A percentile compares a stretch with the other conserved stretches of the same genome.
phyloP scores from a whole-genome alignment of 441 rosid genomes.

The Adansonia madagascariensis region DNA sequence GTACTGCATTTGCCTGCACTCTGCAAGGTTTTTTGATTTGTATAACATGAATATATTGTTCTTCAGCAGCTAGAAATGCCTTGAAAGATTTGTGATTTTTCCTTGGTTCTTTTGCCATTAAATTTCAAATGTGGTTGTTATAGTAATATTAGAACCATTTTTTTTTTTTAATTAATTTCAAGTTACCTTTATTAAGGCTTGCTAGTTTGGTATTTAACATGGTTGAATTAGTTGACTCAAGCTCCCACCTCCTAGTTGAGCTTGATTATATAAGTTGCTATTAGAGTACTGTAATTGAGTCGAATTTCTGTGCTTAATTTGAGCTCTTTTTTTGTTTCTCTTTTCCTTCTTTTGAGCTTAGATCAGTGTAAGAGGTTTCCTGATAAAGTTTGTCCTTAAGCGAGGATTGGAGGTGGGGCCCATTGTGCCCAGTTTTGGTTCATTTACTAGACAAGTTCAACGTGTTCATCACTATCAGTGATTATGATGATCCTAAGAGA shows the following conservation, averaged over 20 bases:
- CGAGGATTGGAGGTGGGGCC: not conserved
- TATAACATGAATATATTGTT: not conserved
- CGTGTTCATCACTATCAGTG: not conserved
- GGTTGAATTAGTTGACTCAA: not conserved
- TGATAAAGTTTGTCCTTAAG: not conserved
- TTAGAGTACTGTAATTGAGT: not conserved
- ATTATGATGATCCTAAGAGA: not conserved
- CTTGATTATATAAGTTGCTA: not conserved
- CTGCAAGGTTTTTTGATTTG: not conserved
- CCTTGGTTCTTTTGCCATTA: not conserved
- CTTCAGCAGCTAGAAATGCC: not conserved
- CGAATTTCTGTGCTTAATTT: not conserved
- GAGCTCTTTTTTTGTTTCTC: not conserved
- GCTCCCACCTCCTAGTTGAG: not conserved
- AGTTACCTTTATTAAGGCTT: not conserved
- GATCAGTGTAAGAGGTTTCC: not conserved
- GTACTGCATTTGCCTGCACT: not conserved
- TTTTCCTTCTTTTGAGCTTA: not conserved
- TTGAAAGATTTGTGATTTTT: not conserved
- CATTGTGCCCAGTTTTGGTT: constrained; percentile 5
- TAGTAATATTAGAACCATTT: not conserved
- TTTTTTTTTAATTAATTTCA: not conserved
- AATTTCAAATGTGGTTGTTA: not conserved
- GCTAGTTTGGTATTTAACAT: not conserved
- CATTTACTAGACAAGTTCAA: not conserved